Conservation (phyloP, 2,329 filamentous ascomycete species). For the Calonectria fujianensis region DNA sequence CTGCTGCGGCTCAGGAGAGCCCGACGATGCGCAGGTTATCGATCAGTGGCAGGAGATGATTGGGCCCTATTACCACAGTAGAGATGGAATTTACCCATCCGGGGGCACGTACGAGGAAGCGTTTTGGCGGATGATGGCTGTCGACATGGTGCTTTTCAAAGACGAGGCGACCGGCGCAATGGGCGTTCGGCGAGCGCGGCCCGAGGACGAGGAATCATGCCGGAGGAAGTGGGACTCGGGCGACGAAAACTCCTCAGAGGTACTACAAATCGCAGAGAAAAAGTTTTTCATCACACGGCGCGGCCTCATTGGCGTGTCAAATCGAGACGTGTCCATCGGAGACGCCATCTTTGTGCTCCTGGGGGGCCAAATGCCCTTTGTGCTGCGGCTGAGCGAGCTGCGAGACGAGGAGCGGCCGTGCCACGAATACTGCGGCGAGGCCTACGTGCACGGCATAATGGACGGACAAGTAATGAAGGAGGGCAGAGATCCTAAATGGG, state of each 20-base stretch:
- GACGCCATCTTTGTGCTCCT: background rate
- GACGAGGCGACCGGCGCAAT: background rate
- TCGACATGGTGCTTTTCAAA: constrained; percentile 9
- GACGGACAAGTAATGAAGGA: constrained; percentile 18
- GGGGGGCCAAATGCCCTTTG: constrained; percentile 8
- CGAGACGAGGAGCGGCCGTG: background rate
- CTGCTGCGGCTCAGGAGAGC: constrained; percentile 5
- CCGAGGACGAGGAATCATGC: constrained; percentile 1
- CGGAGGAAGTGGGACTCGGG: constrained; percentile 1
- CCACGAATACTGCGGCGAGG: constrained; percentile 7
- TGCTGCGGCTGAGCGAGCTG: background rate
- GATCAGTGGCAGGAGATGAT: constrained; percentile 16
- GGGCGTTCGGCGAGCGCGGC: background rate
- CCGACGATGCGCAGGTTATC: background rate
- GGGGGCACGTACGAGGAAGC: constrained; percentile 13
- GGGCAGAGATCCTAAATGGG: constrained; percentile 5
- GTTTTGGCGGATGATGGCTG: constrained; percentile 17
- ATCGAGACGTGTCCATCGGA: background rate
- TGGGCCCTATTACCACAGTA: background rate
- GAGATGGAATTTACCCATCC: background rate
- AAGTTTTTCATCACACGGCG: constrained; percentile 14
- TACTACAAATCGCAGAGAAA: background rate
- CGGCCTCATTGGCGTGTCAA: constrained; percentile 1
- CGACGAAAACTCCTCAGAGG: background rate
- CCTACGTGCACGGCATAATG: constrained; percentile 16